Evolutionary conservation across 2,329 filamentous ascomycete species (phyloP).

Genomic region (Triangularia verruculosa): DNA sequence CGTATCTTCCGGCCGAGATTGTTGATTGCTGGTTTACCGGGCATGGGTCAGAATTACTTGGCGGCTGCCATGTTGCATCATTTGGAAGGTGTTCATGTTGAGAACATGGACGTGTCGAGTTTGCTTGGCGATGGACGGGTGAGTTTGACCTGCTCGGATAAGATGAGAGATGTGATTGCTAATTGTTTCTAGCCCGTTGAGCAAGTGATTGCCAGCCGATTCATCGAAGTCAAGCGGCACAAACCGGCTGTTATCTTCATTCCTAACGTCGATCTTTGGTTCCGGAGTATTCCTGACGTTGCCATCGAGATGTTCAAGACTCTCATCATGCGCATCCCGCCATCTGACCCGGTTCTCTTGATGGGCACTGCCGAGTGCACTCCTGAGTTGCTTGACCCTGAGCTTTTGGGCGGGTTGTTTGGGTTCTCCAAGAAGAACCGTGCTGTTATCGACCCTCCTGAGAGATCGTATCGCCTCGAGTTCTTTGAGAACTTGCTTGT

Average conservation of each 20-base stretch:
- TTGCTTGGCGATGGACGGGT: slow-evolving; percentile 79
- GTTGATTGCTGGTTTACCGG: slow-evolving; percentile 74
- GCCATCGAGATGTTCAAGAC: slow-evolving; percentile 79
- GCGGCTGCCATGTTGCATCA: slow-evolving; percentile 82
- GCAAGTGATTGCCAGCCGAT: slow-evolving; percentile 84
- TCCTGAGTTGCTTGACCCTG: slow-evolving; percentile 51
- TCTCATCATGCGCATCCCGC: slow-evolving; percentile 76
- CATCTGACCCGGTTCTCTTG: slow-evolving; percentile 84
- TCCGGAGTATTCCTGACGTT: slow-evolving; percentile 57
- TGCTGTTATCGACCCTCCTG: slow-evolving; percentile 66
- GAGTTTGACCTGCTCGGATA: slow-evolving; percentile 32
- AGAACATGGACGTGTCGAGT: slow-evolving; percentile 88
- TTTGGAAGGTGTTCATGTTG: slow-evolving; percentile 90
- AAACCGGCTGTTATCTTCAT: slow-evolving; percentile 96
- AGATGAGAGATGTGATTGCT: slow-evolving; percentile 24
- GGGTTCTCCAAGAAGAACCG: slow-evolving; percentile 79
- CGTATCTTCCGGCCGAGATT: slow-evolving; percentile 86
- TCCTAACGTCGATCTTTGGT: slow-evolving; percentile 87
- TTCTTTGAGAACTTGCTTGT: slow-evolving; percentile 75
- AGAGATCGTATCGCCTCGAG: slow-evolving; percentile 61
- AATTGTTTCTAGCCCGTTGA: slow-evolving; percentile 61
- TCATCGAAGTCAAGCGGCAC: slow-evolving; percentile 87
- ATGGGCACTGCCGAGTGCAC: slow-evolving; percentile 75
- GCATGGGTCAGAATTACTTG: slow-evolving; percentile 93
- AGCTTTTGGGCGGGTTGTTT: slow-evolving; percentile 75